phyloP scores from a whole-genome alignment of 179 eudicot genomes.

The Carnegiea gigantea region DNA sequence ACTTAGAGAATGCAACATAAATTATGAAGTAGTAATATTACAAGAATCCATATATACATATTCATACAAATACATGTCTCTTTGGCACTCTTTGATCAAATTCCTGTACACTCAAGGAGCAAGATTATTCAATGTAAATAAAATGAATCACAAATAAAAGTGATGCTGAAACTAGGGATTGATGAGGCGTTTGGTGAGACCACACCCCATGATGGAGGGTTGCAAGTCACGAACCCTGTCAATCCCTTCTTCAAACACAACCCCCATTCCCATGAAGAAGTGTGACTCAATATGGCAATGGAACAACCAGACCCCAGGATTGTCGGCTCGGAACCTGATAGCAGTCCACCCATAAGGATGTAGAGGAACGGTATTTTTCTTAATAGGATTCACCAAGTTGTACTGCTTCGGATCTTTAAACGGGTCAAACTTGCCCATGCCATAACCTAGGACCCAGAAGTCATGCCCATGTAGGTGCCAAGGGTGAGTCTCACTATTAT shows the following conservation, averaged over 20 bases:
- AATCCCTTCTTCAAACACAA: slow-evolving; percentile 73
- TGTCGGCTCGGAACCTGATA: slow-evolving; percentile 66
- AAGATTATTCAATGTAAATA: background rate
- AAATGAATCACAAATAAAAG: background rate
- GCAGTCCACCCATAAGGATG: slow-evolving; percentile 94
- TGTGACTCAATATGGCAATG: slow-evolving; percentile 91
- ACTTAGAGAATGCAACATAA: background rate
- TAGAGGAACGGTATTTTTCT: slow-evolving; percentile 72
- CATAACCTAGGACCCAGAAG: slow-evolving; percentile 86
- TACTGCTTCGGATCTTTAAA: slow-evolving; percentile 47
- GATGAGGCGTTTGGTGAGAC: slow-evolving; percentile 43
- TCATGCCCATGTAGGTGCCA: slow-evolving; percentile 98
- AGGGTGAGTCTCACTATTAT: slow-evolving; percentile 85
- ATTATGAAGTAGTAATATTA: background rate
- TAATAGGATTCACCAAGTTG: slow-evolving; percentile 62
- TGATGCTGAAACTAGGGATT: slow-evolving; percentile 32
- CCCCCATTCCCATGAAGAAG: slow-evolving; percentile 78
- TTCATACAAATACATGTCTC: background rate
- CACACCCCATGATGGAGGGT: slow-evolving; percentile 71
- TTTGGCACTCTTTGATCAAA: background rate
- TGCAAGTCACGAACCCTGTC: slow-evolving; percentile 64
- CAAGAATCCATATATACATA: background rate
- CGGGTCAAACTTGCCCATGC: slow-evolving; percentile 60
- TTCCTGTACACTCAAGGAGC: background rate
- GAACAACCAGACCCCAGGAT: slow-evolving; percentile 91